Evolutionary conservation across 1,139 yeast species (phyloP), one percentile per base, ranked within the genome.

Genomic region (Wickerhamiella pararugosa): DNA sequence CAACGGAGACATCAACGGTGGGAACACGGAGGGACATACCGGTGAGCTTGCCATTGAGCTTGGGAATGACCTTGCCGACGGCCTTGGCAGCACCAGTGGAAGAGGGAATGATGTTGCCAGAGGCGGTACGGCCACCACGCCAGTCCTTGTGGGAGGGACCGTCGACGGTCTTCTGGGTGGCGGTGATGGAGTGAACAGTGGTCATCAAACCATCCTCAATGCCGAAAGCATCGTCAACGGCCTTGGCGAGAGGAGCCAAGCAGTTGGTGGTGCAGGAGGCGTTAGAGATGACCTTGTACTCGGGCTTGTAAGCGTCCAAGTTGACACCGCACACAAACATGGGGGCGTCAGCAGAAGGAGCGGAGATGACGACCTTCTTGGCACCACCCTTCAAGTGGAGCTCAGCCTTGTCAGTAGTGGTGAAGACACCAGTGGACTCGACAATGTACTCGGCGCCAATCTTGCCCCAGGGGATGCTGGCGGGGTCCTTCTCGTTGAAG

Each of bases 61-160:
- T 77, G 58, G 93, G 93, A 59, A 81, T 79, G 61, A 81, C 92
- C 74, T 79, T 79, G 66, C 90, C 92, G 58, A 80, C 92, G 57
- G 90, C 90, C 76, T 80, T 80, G 62, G 93, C 93, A 62, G 92
- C 92, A 74, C 92, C 92, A 54, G 92, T 80, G 55, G 90, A 79
- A 42, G 90, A 80, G 64, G 92, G 92, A 60, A 80, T 80, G 64
- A 80, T 79, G 81, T 80, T 80, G 64, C 81, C 87, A 49, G 86
- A 76, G 63, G 92, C 92, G 61, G 92, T 77, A 70, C 92, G 78
- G 66, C 92, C 92, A 65, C 92, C 92, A 74, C 92, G 76, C 92
- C 92, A 81, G 75, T 81, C 92, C 76, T 80, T 80, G 75, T 76
- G 79, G 65, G 90, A 79, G 61, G 92, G 87, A 69, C 92, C 92